These are phyloP conservation scores for Penicillium sp. DNA, from an alignment of 2,329 filamentous ascomycete genomes.

Conservation along the genomic window DNA sequence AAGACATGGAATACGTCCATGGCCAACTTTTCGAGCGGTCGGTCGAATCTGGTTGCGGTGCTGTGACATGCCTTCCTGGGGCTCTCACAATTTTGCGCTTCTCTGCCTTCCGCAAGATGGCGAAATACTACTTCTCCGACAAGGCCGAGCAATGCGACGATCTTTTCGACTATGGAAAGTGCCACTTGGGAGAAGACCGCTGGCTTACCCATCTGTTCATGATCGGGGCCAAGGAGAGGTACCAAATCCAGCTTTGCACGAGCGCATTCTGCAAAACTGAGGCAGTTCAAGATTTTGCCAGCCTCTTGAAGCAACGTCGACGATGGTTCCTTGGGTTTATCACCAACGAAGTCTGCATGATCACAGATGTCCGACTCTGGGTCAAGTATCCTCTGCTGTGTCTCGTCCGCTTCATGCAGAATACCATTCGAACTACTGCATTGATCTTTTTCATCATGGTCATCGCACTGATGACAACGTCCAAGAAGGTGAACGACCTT, in stretches of 20 bases:
- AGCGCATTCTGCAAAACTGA: conserved; percentile 98
- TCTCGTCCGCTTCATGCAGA: conserved; percentile 87
- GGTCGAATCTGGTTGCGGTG: conserved; percentile 89
- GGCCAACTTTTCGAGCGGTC: conserved; percentile 95
- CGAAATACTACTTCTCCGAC: conserved; percentile 97
- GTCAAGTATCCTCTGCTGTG: conserved; percentile 84
- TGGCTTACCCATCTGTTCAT: conserved; percentile 99
- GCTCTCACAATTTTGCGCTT: conserved; percentile 95
- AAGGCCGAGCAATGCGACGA: conserved; percentile 95
- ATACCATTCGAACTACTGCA: conserved; percentile 92
- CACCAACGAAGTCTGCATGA: conserved; percentile 97
- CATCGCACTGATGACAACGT: conserved; percentile 81
- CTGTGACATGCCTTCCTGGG: conserved; percentile 91
- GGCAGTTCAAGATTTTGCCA: conserved; percentile 83
- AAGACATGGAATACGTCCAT: conserved; percentile 98
- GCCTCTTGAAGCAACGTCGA: conserved; percentile 88
- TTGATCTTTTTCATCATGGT: conserved; percentile 93
- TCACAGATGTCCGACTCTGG: conserved; percentile 93
- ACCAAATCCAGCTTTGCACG: conserved; percentile 97
- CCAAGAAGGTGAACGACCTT: conserved; percentile 73
- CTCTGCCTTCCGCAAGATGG: conserved; percentile 94
- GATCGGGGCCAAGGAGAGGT: conserved; percentile 89
- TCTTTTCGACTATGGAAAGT: conserved; percentile 94
- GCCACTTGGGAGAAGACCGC: conserved; percentile 89
- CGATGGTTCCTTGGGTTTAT: conserved; percentile 98